Evolutionary conservation across 352 stramenopile species (phyloP).

Genomic region (Globisporangium acanthophoron): DNA sequence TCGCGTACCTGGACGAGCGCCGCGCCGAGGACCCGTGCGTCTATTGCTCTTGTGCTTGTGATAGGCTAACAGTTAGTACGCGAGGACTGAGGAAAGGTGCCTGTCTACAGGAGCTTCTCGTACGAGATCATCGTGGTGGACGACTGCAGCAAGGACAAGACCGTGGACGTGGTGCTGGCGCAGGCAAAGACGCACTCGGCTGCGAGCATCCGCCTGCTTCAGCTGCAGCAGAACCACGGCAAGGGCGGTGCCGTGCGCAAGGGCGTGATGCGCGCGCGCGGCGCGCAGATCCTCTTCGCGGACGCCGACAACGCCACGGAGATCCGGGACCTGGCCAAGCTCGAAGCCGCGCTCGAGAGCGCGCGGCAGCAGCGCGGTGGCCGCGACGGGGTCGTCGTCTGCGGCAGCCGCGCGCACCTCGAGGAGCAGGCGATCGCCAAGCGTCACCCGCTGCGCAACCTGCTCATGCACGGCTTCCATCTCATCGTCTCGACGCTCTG

Average conservation of each 20-base stretch:
- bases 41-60: background rate
- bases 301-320: slow-evolving; percentile 93
- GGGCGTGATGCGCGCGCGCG: slow-evolving; percentile 80
- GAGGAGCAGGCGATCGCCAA: slow-evolving; percentile 83
- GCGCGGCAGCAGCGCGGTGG: slow-evolving; percentile 10
- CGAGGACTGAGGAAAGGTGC: background rate
- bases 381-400: slow-evolving; percentile 67
- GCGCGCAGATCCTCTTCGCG: slow-evolving; percentile 83
- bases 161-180: slow-evolving; percentile 56
- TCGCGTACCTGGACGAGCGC: slow-evolving; percentile 84
- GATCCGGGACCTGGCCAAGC: slow-evolving; percentile 84
- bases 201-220: slow-evolving; percentile 66
- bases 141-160: slow-evolving; percentile 87
- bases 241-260: slow-evolving; percentile 90
- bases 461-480: slow-evolving; percentile 93
- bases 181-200: slow-evolving; percentile 46
- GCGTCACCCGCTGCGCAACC: slow-evolving; percentile 80
- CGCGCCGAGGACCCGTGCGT: slow-evolving; percentile 37
- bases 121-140: slow-evolving; percentile 93
- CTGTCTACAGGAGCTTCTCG: slow-evolving; percentile 19
- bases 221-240: slow-evolving; percentile 84
- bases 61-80: background rate
- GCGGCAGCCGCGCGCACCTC: slow-evolving; percentile 88
- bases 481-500: slow-evolving; percentile 86
- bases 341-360: slow-evolving; percentile 51